phyloP scores from a whole-genome alignment of 2,329 filamentous ascomycete genomes.

The Pseudogymnoascus sp. region DNA sequence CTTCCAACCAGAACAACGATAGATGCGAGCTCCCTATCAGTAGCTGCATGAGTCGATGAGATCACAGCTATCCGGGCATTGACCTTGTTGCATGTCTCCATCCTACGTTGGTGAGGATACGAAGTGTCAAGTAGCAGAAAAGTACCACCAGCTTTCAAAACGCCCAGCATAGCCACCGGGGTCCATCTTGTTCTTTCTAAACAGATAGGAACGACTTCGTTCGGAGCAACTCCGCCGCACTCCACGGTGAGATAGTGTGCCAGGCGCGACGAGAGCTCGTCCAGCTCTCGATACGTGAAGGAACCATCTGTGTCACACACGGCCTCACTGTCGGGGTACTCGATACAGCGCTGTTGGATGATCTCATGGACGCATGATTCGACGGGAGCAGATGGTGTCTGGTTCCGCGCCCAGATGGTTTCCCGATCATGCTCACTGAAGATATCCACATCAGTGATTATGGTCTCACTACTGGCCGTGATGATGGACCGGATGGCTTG shows the following conservation, averaged over 20 bases:
- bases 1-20: neutral
- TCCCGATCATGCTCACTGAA: neutral
- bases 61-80: neutral
- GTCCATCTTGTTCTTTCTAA: slow-evolving; percentile 20
- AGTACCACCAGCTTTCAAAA: slow-evolving; percentile 23
- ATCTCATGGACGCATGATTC: neutral
- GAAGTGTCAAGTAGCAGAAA: slow-evolving; percentile 24
- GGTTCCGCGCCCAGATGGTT: neutral
- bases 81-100: neutral
- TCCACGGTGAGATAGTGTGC: slow-evolving; percentile 5
- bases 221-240: slow-evolving; percentile 11
- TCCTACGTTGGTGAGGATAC: slow-evolving; percentile 22
- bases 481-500: neutral
- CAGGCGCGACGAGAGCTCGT: neutral
- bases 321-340: neutral
- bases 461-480: neutral
- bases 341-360: neutral
- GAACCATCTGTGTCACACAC: neutral
- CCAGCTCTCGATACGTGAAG: neutral
- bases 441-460: neutral
- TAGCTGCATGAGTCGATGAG: neutral
- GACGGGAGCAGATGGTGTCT: neutral
- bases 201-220: slow-evolving; percentile 16
- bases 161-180: slow-evolving; percentile 23
- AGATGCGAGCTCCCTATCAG: neutral